These are phyloP conservation scores for Phlebiopsis gigantea DNA, from an alignment of 768 basidiomycete species.

Conservation along the genomic window DNA sequence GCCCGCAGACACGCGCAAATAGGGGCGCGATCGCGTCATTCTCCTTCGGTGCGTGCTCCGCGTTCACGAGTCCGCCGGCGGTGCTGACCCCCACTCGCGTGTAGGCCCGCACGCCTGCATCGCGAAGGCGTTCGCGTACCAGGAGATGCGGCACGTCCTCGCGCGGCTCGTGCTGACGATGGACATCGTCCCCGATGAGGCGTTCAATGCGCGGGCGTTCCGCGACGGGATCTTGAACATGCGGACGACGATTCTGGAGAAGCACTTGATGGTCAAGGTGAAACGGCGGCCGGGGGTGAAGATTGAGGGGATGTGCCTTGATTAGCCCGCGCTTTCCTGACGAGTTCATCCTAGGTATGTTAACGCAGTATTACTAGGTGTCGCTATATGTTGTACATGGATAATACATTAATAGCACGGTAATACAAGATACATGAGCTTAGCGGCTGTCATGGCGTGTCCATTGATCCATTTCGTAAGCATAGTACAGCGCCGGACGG, in stretches of 20 bases:
- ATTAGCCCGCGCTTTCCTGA: neutral
- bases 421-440: too few species aligned
- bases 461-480: too few species aligned
- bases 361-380: neutral
- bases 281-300: neutral
- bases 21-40: neutral
- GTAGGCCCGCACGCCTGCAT: neutral
- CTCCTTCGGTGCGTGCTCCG: neutral
- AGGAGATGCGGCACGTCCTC: neutral
- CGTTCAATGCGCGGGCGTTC: neutral
- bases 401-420: too few species aligned
- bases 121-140: neutral
- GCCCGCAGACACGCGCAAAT: neutral
- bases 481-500: too few species aligned
- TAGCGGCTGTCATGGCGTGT: too few species aligned
- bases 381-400: too few species aligned
- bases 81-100: neutral
- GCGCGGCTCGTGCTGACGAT: neutral
- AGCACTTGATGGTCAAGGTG: neutral
- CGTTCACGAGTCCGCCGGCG: too few species aligned
- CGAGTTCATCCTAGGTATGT: neutral
- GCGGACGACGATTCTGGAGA: neutral
- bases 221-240: neutral
- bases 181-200: neutral
- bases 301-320: neutral